Conservation (phyloP, 768 basidiomycete species). For the Cubamyces lactineus region DNA sequence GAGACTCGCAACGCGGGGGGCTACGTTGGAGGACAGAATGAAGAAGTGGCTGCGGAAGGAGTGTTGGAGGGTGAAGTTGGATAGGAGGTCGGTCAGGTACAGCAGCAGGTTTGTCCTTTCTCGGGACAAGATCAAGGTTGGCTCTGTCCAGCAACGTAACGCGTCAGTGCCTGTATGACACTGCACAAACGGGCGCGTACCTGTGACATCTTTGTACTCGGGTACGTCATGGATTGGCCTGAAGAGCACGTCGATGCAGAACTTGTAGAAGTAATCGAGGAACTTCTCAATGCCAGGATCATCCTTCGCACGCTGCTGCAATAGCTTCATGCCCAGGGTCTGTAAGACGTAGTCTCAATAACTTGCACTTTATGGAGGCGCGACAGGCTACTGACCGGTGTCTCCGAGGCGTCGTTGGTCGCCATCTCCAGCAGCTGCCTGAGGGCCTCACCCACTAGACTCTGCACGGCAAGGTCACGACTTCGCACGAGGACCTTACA, state of each 20-base stretch:
- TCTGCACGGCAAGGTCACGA: conserved; percentile 84
- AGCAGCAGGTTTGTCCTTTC: conserved; percentile 84
- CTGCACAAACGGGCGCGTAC: conserved; percentile 38
- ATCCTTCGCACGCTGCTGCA: conserved; percentile 66
- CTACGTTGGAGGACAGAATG: conserved; percentile 79
- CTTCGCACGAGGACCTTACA: conserved; percentile 79
- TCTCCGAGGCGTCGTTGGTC: conserved; percentile 26
- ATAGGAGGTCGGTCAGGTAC: conserved; percentile 89
- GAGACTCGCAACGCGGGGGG: conserved; percentile 73
- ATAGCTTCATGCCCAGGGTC: conserved; percentile 45
- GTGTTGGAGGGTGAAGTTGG: conserved; percentile 88
- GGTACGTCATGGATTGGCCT: conserved; percentile 77
- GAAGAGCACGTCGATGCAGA: conserved; percentile 76
- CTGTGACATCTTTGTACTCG: conserved; percentile 59
- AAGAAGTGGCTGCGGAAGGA: conserved; percentile 91
- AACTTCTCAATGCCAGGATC: conserved; percentile 87
- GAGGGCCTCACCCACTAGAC: conserved; percentile 87
- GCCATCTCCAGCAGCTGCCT: conserved; percentile 83
- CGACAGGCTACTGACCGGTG: conserved; percentile 24
- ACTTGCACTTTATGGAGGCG: background rate
- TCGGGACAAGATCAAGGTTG: conserved; percentile 59
- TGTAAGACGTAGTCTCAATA: background rate
- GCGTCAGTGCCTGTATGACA: background rate
- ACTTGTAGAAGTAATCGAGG: conserved; percentile 92
- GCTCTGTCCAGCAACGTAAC: conserved; percentile 41